Evolutionary conservation across 2,329 filamentous ascomycete genomes (phyloP), one percentile per base, ranked within the genome.

Genomic region (Zasmidium citrigriseum): DNA sequence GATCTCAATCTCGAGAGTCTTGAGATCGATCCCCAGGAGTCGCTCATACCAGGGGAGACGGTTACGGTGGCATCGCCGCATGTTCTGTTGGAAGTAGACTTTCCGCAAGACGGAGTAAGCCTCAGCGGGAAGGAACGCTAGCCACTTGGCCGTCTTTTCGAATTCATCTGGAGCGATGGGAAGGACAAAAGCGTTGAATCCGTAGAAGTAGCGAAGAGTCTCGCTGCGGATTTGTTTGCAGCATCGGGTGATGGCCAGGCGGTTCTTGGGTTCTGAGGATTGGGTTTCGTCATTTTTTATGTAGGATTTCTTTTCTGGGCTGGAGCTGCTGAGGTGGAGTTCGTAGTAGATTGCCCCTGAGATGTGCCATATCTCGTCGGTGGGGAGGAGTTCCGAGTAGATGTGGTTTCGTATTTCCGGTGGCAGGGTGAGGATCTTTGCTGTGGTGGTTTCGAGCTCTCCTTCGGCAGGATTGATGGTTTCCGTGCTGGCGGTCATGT

Each of bases 151-250:
- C 34, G 34, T 41, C 4, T 4, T n/a, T 4, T 41, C 14, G 34
- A 41, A 4, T 4, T 41, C 34, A 4, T 41, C 34, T 4, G 34
- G 34, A n/a, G 7, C 34, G 34, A 41, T 41, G 34, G 34, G 34
- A 11, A 65, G 54, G 20, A 61, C 50, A 51, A 65, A 65, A 0
- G 44, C 51, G 25, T 65, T 65, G 23, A 27, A 45, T n/a, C 59
- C 63, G 27, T 65, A 64, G 56, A 65, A 64, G 54, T 62, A 60
- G 1, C 61, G 61, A 14, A 65, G 27, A 11, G 62, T 52, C 34
- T 65, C 63, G 5, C 46, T 53, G 10, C 63, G 59, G 14, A 65
- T 41, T 27, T 65, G 63, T 24, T 59, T 57, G 49, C 54, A 64
- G 38, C 54, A 61, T 2, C 21, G 24, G 14, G 61, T 55, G 21